Conservation (phyloP, 2,329 filamentous ascomycete genomes). For the Amphichorda felina region DNA sequence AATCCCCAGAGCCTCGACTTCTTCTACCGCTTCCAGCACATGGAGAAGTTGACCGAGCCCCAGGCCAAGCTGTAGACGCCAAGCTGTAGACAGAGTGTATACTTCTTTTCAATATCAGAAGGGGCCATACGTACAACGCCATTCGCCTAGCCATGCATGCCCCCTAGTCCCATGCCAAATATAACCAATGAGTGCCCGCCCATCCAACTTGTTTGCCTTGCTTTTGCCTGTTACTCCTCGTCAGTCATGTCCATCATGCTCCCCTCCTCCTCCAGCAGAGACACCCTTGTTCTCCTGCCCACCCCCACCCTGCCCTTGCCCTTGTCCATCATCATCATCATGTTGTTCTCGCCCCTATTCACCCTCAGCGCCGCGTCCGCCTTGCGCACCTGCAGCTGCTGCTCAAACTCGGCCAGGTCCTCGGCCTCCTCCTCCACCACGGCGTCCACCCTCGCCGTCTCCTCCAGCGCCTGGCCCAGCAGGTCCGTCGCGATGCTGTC, state of each 20-base stretch:
- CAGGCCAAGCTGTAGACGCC: conserved; percentile 17
- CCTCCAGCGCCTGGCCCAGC: conserved; percentile 57
- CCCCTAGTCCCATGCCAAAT: no score
- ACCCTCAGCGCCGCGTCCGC: conserved; percentile 26
- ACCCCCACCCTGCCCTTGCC: conserved; percentile 34
- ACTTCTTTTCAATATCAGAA: background rate
- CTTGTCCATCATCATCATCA: conserved; percentile 20
- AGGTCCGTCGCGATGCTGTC: conserved; percentile 74
- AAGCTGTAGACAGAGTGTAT: no score
- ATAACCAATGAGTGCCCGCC: no score
- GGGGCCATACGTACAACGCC: background rate
- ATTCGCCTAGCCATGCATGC: background rate
- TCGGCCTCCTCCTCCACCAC: conserved; percentile 34
- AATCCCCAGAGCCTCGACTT: conserved; percentile 67
- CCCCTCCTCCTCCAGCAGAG: conserved; percentile 21
- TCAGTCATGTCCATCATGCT: conserved; percentile 46
- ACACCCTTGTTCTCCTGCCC: conserved; percentile 23
- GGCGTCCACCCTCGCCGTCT: conserved; percentile 37
- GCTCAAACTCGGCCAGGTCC: conserved; percentile 38
- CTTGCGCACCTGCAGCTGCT: conserved; percentile 34
- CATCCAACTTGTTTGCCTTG: no score
- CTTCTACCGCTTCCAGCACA: conserved; percentile 49
- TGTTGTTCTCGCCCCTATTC: conserved; percentile 13
- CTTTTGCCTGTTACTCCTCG: conserved; percentile 22
- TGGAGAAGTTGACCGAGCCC: conserved; percentile 17